Base-by-base conservation (phyloP, 306 rosid genomes). In the Calophaca sinica region DNA sequence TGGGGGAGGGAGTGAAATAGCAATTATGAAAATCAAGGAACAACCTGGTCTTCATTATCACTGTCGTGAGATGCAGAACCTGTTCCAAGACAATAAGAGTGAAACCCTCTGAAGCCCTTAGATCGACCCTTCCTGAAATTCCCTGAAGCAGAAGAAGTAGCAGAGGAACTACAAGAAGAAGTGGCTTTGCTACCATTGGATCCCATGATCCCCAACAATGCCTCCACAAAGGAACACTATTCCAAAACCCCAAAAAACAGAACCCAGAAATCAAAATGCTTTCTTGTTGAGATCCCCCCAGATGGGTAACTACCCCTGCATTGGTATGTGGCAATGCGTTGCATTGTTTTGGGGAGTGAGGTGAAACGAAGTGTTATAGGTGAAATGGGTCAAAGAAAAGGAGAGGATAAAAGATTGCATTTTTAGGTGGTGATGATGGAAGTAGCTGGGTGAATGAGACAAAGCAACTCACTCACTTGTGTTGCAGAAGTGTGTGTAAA, bases 181-280 rank as follows among this genome's bases (percentile, higher is more conserved):
- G 78, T n/a, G 31, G 80, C 72, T 84, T 89, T 93, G 86, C 98
- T 93, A 45, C 88, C 87, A 57, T 79, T 74, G 67, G 98, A 86
- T 82, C 98, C 96, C 98, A 93, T 93, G 50, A 62, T 1, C 41
- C 32, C 39, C 64, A n/a, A n/a, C n/a, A n/a, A n/a, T n/a, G n/a
- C n/a, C n/a, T n/a, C n/a, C n/a, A n/a, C n/a, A n/a, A n/a, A n/a
- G n/a, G n/a, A n/a, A n/a, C n/a, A n/a, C 39, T 14, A 68, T 33
- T 58, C 15, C 31, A 70, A 54, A 41, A 7, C 11, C 2, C 13
- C 32, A 12, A 67, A 76, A 59, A 69, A 7, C 51, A 48, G 42
- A 74, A 80, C 79, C 68, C 82, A 77, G 66, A 71, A 70, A 15
- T 75, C 67, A 72, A 77, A 74, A 81, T 70, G n/a, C 12, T 2